Base-by-base conservation (phyloP, 257 asterid genomes). In the Anisodus acutangulus region DNA sequence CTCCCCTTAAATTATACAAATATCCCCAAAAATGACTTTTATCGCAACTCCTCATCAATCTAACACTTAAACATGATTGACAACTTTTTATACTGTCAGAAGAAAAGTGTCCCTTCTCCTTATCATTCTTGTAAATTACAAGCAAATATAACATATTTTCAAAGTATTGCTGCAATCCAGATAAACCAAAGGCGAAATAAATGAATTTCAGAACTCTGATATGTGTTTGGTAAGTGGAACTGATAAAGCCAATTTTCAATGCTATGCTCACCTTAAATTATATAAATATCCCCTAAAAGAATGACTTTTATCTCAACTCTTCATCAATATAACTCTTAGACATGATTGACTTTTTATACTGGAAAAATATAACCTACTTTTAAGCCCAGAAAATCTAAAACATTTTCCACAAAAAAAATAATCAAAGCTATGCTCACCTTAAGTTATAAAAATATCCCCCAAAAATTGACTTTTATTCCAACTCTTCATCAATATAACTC, bases 121-220 rank as follows among this genome's bases (percentile, higher is more conserved):
- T 31, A 31, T 31, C 35, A 31, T 31, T 31, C 35, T 31, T 31
- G 35, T 31, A 31, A 31, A 1, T 31, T 31, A 31, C 89, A 76
- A 95, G 97, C 55, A 84, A 89, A 79, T 72, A 88, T 79, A 90
- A 79, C 91, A 97, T 89, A 86, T 93, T 95, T 66, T 94, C 97
- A 85, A 47, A 88, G 84, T 93, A 95, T 95, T 94, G 97, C 98
- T 95, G 91, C 90, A 88, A 9, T 63, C 15, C 80, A 81, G 71
- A 83, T 16, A 83, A 22, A 26, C 53, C 11, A 74, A 53, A 78
- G 12, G 15, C 74, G 9, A 31, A 45, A 71, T 1, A n/a, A 5
- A 17, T 35, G 3, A 83, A 22, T 0, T 45, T 67, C 51, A 67
- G 11, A 6, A 37, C 8, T 37, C 11, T 6, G 8, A 9, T 9